Base-by-base conservation (phyloP, 176 grass and related monocot species). In the Oryza rufipogon region DNA sequence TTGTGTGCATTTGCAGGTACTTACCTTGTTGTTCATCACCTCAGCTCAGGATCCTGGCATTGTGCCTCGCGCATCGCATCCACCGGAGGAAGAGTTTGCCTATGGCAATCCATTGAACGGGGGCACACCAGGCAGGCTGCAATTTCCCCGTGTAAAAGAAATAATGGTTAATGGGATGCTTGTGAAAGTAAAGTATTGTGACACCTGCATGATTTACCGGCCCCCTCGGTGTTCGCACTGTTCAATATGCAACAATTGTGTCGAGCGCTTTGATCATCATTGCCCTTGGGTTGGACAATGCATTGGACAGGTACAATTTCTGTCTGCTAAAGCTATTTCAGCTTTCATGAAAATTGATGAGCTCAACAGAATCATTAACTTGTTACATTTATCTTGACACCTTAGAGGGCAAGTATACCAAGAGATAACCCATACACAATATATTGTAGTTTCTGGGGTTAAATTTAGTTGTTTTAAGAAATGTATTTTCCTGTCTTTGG, bases 201-300 rank as follows among this genome's bases (percentile, higher is more conserved):
- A 94, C 7, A 97, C 95, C 49, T 97, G 95, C 84, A 94, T 97
- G 95, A 81, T 97, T 64, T 97, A 89, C 75, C 90, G 90, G 11
- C 90, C 92, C 77, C 90, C 95, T 69, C 88, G 95, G 47, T 97
- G 95, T 42, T 92, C 90, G 10, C 95, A 97, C 66, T 97, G 95
- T 79, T 94, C 95, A 1, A 89, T 97, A 77, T 97, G 95, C 75
- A 87, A 97, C 69, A 97, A 97, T 77, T 97, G 95, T 2, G 95
- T 97, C 66, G 95, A 97, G 79, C 95, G 92, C 36, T 97, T 97
- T 79, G 95, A 97, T 66, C 95, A 97, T 83, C 95, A 97, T 77
- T 97, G 95, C 75, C 95, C 95, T 19, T 97, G 95, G 95, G 91
- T 97, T 85, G 95, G 95, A 65, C 95, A 94, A 84, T 97, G 95